phyloP scores from a whole-genome alignment of 441 rosid genomes.

The Populus hybrid region DNA sequence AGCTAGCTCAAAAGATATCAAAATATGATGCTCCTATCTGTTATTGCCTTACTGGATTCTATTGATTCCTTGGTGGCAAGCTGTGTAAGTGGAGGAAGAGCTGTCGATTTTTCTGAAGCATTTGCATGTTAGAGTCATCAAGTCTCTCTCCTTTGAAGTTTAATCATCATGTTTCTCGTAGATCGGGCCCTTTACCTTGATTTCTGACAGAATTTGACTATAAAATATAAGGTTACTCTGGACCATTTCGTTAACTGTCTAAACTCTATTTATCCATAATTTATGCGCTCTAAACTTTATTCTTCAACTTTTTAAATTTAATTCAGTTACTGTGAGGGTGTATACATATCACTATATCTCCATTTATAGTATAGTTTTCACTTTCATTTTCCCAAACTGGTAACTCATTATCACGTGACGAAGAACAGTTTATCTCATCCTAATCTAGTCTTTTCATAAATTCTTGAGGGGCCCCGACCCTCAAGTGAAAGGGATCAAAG shows the following conservation, averaged over 20 bases:
- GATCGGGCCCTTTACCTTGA: background rate
- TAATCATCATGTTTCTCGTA: background rate
- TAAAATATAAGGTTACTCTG: background rate
- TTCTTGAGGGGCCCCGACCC: background rate
- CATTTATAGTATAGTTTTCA: background rate
- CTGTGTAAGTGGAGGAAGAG: background rate
- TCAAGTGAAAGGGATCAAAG: background rate
- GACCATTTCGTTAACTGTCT: background rate
- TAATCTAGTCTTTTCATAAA: background rate
- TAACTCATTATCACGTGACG: conserved; percentile 10
- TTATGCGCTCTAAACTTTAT: background rate
- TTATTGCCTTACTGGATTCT: conserved; percentile 8
- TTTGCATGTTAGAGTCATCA: background rate
- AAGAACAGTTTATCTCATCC: background rate
- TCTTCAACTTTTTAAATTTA: background rate
- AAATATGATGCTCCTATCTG: conserved; percentile 5
- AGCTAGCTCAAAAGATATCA: conserved; percentile 4
- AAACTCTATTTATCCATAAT: background rate
- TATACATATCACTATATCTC: background rate
- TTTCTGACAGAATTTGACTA: background rate
- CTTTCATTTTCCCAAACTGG: conserved; percentile 12
- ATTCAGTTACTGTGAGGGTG: no score
- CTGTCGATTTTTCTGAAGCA: background rate
- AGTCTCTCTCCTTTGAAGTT: background rate
- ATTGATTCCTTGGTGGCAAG: background rate